Percentiles rank a stretch among this genome's conserved stretches.
phyloP scores from a whole-genome alignment of 1,284 basidiomycete genomes.

The Papiliotrema terrestris region DNA sequence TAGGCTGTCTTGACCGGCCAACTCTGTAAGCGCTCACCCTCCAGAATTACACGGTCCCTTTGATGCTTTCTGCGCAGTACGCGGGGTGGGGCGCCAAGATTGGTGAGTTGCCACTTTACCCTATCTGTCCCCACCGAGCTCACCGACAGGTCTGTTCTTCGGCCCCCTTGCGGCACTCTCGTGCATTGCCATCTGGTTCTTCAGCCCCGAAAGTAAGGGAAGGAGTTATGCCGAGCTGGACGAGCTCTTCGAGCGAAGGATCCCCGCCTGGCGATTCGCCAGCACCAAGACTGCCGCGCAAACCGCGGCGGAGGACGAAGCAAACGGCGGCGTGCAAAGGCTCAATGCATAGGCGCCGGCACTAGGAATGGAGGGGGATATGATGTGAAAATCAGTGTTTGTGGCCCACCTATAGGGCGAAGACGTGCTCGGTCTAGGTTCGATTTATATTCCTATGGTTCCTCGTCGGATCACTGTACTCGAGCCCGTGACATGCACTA shows the following conservation, averaged over 20 bases:
- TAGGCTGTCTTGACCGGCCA: slow-evolving; percentile 5
- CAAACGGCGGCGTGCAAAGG: neutral
- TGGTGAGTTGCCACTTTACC: slow-evolving; percentile 10
- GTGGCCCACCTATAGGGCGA: too few relatives aligned
- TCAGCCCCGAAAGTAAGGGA: slow-evolving; percentile 7
- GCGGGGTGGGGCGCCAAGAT: slow-evolving; percentile 22
- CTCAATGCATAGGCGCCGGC: neutral
- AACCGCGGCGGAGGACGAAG: too few relatives aligned
- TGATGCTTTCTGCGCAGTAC: slow-evolving; percentile 20
- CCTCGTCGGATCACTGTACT: too few relatives aligned
- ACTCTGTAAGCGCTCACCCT: neutral
- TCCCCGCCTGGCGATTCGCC: slow-evolving; percentile 43
- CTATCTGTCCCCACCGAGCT: slow-evolving; percentile 15
- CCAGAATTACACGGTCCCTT: slow-evolving; percentile 8
- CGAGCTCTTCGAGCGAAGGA: slow-evolving; percentile 39
- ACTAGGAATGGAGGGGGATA: too few relatives aligned
- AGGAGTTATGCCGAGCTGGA: slow-evolving; percentile 40
- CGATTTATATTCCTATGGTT: too few relatives aligned
- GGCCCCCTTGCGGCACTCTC: slow-evolving; percentile 13
- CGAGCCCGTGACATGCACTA: too few relatives aligned
- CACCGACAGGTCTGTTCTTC: slow-evolving; percentile 11
- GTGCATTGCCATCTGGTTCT: too few relatives aligned
- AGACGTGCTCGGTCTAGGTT: too few relatives aligned
- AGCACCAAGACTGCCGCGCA: slow-evolving; percentile 25
- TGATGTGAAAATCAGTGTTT: too few relatives aligned